Percentiles rank a stretch among this genome's conserved stretches.
Evolutionary conservation across 2,329 filamentous ascomycete species (phyloP).

Genomic region (Trichoderma sp.): DNA sequence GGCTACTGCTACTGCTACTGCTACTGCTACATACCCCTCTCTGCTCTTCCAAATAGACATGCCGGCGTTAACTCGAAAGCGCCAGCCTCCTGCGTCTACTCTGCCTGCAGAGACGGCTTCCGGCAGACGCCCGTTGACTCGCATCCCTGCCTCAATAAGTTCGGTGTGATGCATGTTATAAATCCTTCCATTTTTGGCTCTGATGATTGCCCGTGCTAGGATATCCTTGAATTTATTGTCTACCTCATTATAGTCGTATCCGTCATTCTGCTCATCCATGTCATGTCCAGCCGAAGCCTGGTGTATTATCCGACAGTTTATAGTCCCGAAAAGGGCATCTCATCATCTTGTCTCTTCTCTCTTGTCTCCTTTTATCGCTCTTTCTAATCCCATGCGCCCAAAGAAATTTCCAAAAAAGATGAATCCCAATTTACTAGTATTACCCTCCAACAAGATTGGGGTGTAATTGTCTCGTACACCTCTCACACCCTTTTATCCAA

Average conservation of each 20-base stretch:
- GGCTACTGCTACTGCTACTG: too few relatives aligned
- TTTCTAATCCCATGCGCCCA: not conserved
- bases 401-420: not conserved
- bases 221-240: not conserved
- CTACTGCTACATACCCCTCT: not conserved
- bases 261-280: slow-evolving; percentile 10
- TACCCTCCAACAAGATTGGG: not conserved
- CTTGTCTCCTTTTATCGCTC: not conserved
- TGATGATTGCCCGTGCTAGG: not conserved
- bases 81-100: not conserved
- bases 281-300: not conserved
- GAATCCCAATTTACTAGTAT: slow-evolving; percentile 2
- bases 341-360: not conserved
- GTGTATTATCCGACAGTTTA: slow-evolving; percentile 17
- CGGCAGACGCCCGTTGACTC: slow-evolving; percentile 22
- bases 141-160: slow-evolving; percentile 12
- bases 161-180: slow-evolving; percentile 25
- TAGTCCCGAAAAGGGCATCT: not conserved
- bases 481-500: not conserved
- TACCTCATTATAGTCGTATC: slow-evolving; percentile 2
- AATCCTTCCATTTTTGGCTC: not conserved
- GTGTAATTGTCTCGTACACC: not conserved
- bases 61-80: not conserved
- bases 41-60: not conserved
- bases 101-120: slow-evolving; percentile 11